These are phyloP conservation scores for Aspergillus avenaceus DNA, from an alignment of 495 filamentous ascomycete genomes.

Conservation along the genomic window DNA sequence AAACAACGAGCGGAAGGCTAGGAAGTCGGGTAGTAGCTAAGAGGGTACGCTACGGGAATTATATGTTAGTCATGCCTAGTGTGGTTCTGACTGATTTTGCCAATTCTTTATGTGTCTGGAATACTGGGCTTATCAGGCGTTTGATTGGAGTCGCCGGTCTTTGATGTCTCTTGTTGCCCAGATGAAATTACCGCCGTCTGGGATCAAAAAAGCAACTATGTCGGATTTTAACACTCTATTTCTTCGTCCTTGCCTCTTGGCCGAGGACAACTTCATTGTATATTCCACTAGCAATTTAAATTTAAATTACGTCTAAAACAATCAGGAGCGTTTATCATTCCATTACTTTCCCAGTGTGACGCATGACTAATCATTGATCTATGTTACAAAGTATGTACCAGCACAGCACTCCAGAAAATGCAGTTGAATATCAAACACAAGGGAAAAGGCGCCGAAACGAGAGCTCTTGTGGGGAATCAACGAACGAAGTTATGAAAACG, in stretches of 20 bases:
- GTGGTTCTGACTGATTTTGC: conserved; percentile 10
- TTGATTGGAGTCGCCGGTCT: conserved; percentile 23
- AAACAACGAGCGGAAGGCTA: conserved; percentile 57
- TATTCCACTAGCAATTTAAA: neutral
- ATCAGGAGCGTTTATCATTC: neutral
- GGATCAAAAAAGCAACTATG: conserved; percentile 11
- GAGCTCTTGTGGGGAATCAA: conserved; percentile 12
- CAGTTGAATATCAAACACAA: neutral
- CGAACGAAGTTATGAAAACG: conserved; percentile 4
- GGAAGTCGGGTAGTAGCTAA: conserved; percentile 34
- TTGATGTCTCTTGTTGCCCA: conserved; percentile 12
- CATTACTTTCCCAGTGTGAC: neutral
- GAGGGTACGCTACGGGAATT: neutral
- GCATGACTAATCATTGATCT: conserved; percentile 3
- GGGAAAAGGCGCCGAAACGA: conserved; percentile 8
- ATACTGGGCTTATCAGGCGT: conserved; percentile 20
- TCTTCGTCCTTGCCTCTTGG: neutral
- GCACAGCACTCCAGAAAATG: conserved; percentile 5
- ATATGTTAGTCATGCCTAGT: conserved; percentile 1
- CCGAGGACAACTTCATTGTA: neutral
- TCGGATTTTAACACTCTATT: neutral
- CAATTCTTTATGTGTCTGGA: conserved; percentile 16
- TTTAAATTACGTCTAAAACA: neutral
- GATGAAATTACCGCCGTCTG: conserved; percentile 2
- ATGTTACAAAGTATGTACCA: conserved; percentile 11